Base-by-base conservation (phyloP, 2,329 filamentous ascomycete genomes). In the Alternaria gaisen region DNA sequence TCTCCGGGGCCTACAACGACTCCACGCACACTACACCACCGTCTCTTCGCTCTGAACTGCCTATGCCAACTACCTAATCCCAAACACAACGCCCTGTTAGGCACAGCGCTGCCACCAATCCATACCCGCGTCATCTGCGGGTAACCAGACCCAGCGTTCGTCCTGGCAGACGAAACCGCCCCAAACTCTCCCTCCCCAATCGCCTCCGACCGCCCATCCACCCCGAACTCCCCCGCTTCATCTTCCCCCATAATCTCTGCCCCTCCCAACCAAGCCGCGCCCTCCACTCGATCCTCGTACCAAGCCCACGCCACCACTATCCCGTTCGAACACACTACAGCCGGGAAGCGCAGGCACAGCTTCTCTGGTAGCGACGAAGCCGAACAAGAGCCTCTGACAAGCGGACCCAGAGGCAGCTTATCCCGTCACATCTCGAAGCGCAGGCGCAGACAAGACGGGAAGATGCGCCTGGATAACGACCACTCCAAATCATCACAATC, bases 91-190 rank as follows among this genome's bases (percentile, higher is more conserved):
- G 53, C 59, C 63, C 62, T 58, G 36, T 54, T 64, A 55, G 67
- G 70, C 67, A 66, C 64, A 48, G 52, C 61, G 64, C 70, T 67
- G 62, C 67, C 62, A 58, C 66, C 65, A 61, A 63, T 56, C 50
- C 63, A 58, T 65, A 68, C 65, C 67, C 71, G 73, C 74, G 63
- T 65, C 65, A 64, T 63, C 63, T 73, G 76, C 76, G 71, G 70
- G 69, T 72, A 75, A 72, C 68, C 60, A 61, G 64, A 54, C 64
- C 65, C 68, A 64, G 72, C 69, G 63, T 77, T 88, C 88, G 89
- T 88, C 85, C 90, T 92, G 90, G 90, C 90, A 86, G 86, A 90
- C 87, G 86, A 88, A 83, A 83, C 76, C 78, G 82, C 86, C 80
- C 82, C 81, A 77, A 80, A 81, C 78, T 79, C 77, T 80, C 79